Evolutionary conservation across 768 basidiomycete species (phyloP).

Genomic region (Boletus subcaerulescens): DNA sequence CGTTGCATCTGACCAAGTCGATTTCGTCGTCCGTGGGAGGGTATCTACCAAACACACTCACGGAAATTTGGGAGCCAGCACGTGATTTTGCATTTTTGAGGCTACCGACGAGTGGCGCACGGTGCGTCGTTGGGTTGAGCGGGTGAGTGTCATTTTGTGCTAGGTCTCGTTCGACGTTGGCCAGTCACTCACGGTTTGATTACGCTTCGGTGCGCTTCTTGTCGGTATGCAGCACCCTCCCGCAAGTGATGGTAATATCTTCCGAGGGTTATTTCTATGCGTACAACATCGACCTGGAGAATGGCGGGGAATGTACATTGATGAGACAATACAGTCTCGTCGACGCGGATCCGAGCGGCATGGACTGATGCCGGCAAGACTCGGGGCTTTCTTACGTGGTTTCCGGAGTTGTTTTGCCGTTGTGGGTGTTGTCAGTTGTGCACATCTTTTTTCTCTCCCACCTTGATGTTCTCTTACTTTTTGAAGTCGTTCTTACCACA

Average conservation of each 20-base stretch:
- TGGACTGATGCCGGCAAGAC: constrained; percentile 24
- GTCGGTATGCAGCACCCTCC: constrained; percentile 65
- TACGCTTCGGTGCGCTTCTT: not conserved
- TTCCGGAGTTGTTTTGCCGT: not conserved
- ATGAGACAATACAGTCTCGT: constrained; percentile 84
- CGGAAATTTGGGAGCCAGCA: constrained; percentile 96
- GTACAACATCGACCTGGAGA: constrained; percentile 94
- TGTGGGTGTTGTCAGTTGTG: not conserved
- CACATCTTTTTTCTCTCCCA: not conserved
- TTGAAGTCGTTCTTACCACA: not conserved
- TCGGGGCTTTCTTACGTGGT: not conserved
- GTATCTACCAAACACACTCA: constrained; percentile 83
- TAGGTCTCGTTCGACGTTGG: not conserved
- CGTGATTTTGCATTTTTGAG: constrained; percentile 91
- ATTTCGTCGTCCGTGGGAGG: constrained; percentile 78
- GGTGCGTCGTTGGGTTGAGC: constrained; percentile 86
- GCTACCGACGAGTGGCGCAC: constrained; percentile 71
- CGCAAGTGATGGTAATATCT: constrained; percentile 96
- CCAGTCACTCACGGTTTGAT: not conserved
- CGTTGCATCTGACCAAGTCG: constrained; percentile 70
- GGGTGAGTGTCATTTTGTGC: constrained; percentile 52
- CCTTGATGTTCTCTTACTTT: not conserved
- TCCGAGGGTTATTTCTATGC: constrained; percentile 95
- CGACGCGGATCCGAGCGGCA: constrained; percentile 25
- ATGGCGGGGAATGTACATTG: constrained; percentile 91